Conservation (phyloP, 2,329 filamentous ascomycete genomes). For the Fusarium denticulatum region DNA sequence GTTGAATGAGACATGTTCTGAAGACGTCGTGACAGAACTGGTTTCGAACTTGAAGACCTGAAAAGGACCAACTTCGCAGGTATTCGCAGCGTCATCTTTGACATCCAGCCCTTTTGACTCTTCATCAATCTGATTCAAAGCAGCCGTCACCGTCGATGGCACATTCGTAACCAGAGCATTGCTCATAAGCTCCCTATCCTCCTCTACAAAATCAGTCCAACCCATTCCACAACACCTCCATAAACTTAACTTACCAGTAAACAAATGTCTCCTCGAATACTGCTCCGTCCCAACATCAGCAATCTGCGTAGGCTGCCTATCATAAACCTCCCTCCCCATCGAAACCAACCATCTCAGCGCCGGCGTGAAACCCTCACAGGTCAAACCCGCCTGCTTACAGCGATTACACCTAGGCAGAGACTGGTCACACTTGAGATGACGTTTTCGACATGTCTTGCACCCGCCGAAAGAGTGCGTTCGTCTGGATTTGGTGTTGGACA, state of each 20-base stretch:
- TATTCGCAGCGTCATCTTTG: background rate
- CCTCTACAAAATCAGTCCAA: background rate
- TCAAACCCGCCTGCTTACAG: constrained; percentile 25
- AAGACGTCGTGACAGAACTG: background rate
- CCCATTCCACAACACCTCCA: fast-evolving
- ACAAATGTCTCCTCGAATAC: constrained; percentile 32
- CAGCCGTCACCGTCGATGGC: constrained; percentile 28
- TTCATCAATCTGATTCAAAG: constrained; percentile 30
- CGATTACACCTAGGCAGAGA: constrained; percentile 27
- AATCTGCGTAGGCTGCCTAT: constrained; percentile 17
- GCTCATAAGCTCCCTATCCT: constrained; percentile 31
- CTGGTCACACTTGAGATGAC: constrained; percentile 39
- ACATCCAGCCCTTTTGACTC: constrained; percentile 20
- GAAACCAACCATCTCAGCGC: constrained; percentile 34
- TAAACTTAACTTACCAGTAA: constrained; percentile 10
- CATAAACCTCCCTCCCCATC: constrained; percentile 30
- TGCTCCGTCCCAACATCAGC: constrained; percentile 22
- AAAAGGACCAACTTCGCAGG: constrained; percentile 23
- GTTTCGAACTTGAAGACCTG: constrained; percentile 34
- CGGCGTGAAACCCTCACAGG: constrained; percentile 34
- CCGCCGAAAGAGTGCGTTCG: constrained; percentile 37
- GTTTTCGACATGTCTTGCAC: constrained; percentile 38
- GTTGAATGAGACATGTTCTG: constrained; percentile 14
- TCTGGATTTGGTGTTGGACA: constrained; percentile 25
- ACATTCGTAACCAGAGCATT: constrained; percentile 15